Conservation (phyloP, 805 yeast species). For the Wickerhamomyces sydowiorum region DNA sequence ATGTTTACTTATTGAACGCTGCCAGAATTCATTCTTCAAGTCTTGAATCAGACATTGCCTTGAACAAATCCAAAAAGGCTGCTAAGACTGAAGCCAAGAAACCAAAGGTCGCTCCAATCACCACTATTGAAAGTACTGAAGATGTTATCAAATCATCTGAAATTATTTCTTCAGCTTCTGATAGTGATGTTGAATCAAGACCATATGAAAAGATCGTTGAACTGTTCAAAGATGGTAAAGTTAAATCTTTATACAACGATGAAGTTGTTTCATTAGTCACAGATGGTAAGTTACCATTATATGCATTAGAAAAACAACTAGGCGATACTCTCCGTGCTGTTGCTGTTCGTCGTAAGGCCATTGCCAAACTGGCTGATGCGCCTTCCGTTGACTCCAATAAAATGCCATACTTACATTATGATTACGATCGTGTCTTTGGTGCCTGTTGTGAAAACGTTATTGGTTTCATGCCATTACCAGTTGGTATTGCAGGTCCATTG, state of each 20-base stretch:
- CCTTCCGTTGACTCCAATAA: constrained; percentile 67
- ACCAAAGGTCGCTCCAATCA: constrained; percentile 14
- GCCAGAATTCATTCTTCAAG: constrained; percentile 58
- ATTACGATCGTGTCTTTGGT: constrained; percentile 93
- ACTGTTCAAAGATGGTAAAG: constrained; percentile 64
- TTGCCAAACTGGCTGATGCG: constrained; percentile 75
- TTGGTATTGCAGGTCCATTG: constrained; percentile 97
- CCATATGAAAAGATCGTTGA: constrained; percentile 61
- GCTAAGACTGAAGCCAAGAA: constrained; percentile 29
- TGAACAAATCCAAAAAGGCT: constrained; percentile 26
- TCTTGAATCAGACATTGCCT: constrained; percentile 20
- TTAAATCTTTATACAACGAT: constrained; percentile 58
- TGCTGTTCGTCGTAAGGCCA: constrained; percentile 85
- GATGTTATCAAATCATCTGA: constrained; percentile 18
- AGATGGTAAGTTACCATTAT: constrained; percentile 78
- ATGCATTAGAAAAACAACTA: constrained; percentile 90
- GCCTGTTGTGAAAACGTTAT: constrained; percentile 99
- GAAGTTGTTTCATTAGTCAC: constrained; percentile 71
- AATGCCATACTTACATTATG: constrained; percentile 79
- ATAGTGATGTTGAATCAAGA: constrained; percentile 35
- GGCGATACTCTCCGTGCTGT: constrained; percentile 92
- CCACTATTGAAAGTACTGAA: constrained; percentile 6
- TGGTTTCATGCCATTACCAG: constrained; percentile 94
- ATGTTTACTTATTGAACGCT: constrained; percentile 80
- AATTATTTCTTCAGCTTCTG: constrained; percentile 23